A percentile compares a stretch with the other conserved stretches of the same genome.
phyloP scores from a whole-genome alignment of 73 alveolate species.

The Tetrahymena borealis region DNA sequence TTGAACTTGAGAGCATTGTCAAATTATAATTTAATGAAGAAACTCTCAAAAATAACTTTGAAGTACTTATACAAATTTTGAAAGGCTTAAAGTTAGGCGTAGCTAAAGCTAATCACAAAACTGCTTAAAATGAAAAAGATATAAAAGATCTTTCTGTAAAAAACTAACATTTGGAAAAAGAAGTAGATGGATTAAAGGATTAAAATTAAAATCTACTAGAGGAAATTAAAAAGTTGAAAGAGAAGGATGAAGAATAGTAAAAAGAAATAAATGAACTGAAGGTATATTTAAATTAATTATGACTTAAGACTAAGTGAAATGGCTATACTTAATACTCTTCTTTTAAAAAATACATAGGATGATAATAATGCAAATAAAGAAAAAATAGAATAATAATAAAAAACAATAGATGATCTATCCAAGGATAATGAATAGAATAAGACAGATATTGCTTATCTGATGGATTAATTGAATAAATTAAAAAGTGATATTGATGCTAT shows the following conservation, averaged over 20 bases:
- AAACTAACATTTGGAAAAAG: not conserved
- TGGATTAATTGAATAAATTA: not conserved
- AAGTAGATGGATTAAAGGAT: not conserved
- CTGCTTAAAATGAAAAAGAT: not conserved
- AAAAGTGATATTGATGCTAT: not conserved
- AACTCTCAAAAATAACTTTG: not conserved
- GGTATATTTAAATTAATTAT: not conserved
- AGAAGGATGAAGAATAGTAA: not conserved
- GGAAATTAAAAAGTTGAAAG: not conserved
- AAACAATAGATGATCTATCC: not conserved
- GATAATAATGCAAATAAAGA: not conserved
- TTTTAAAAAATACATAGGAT: not conserved
- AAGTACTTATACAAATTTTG: not conserved
- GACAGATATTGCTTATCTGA: not conserved
- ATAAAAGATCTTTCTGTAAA: not conserved
- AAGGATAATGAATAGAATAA: not conserved
- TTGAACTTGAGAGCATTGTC: not conserved
- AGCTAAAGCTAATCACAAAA: not conserved
- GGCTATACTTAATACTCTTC: not conserved
- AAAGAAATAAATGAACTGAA: not conserved
- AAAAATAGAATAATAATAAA: not conserved
- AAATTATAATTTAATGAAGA: not conserved
- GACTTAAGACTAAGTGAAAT: no score
- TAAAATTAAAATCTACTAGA: not conserved
- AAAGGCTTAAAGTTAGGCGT: not conserved